phyloP scores from a whole-genome alignment of 257 asterid genomes.

The Plantago major region DNA sequence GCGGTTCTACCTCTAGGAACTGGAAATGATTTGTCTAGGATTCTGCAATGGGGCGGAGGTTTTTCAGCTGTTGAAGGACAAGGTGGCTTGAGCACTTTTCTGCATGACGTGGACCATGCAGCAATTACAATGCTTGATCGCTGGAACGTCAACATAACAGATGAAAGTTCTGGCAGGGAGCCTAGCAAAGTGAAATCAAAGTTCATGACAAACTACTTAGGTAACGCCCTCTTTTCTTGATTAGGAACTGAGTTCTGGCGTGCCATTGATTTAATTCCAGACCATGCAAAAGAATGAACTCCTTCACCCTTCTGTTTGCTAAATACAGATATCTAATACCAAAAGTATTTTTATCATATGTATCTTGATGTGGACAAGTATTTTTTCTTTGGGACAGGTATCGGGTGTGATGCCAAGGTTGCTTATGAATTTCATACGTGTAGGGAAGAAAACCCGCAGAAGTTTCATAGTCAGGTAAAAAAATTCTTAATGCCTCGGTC shows the following conservation, averaged over 20 bases:
- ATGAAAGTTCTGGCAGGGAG: conserved; percentile 39
- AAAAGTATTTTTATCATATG: background rate
- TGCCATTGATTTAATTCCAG: background rate
- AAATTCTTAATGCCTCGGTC: background rate
- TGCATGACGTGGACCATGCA: conserved; percentile 66
- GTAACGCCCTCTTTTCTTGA: conserved; percentile 28
- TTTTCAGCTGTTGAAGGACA: conserved; percentile 69
- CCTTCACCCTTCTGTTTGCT: conserved; percentile 17
- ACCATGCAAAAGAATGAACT: conserved; percentile 8
- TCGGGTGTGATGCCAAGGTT: conserved; percentile 90
- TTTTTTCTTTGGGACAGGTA: conserved; percentile 40
- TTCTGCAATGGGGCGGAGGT: conserved; percentile 81
- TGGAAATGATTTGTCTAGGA: conserved; percentile 84
- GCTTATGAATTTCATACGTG: conserved; percentile 76
- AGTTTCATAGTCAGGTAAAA: conserved; percentile 70
- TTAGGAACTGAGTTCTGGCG: conserved; percentile 5
- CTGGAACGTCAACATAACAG: conserved; percentile 66
- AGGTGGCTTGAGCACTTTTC: conserved; percentile 65
- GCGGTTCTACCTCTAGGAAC: conserved; percentile 88
- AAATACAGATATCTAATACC: conserved; percentile 1
- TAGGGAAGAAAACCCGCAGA: conserved; percentile 77
- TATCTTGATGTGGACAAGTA: background rate
- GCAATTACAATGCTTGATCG: conserved; percentile 87
- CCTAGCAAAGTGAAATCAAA: conserved; percentile 46
- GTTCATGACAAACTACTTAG: conserved; percentile 89